phyloP scores from a whole-genome alignment of 306 rosid genomes.

The Prunus fruticosa region DNA sequence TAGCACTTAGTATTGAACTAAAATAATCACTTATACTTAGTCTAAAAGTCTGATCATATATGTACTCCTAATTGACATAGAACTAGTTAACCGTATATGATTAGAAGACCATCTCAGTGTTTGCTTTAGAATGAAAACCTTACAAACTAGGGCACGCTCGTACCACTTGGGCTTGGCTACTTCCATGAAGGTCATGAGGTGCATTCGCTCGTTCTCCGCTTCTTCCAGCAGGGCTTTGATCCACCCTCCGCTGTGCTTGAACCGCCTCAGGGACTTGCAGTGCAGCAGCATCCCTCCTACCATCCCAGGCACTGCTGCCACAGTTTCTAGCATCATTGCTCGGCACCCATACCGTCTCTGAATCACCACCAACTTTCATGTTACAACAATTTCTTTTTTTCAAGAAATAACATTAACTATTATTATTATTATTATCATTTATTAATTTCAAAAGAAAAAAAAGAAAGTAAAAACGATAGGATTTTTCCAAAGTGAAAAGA shows the following conservation, averaged over 20 bases:
- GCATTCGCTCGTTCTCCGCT: slow-evolving; percentile 87
- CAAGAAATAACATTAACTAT: not conserved
- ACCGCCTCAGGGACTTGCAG: slow-evolving; percentile 54
- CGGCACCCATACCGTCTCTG: slow-evolving; percentile 84
- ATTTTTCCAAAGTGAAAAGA: too few relatives aligned
- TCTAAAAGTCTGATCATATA: too few relatives aligned
- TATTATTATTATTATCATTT: too few relatives aligned
- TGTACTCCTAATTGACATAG: too few relatives aligned
- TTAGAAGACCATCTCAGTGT: too few relatives aligned
- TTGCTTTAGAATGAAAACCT: too few relatives aligned
- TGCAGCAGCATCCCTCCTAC: slow-evolving; percentile 74
- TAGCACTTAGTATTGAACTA: too few relatives aligned
- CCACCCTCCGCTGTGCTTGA: slow-evolving; percentile 86
- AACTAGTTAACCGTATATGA: too few relatives aligned
- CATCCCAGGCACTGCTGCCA: slow-evolving; percentile 89
- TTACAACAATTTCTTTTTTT: not conserved
- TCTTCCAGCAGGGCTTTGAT: slow-evolving; percentile 66
- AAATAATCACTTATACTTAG: too few relatives aligned
- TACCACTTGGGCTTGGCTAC: slow-evolving; percentile 67
- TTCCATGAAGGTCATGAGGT: slow-evolving; percentile 84
- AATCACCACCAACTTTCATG: not conserved
- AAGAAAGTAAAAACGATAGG: too few relatives aligned
- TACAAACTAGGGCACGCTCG: slow-evolving; percentile 52
- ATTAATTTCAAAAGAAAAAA: too few relatives aligned
- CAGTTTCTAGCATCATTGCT: slow-evolving; percentile 86